Evolutionary conservation across 2,329 filamentous ascomycete species (phyloP).

Genomic region (Trichoderma asperellum): DNA sequence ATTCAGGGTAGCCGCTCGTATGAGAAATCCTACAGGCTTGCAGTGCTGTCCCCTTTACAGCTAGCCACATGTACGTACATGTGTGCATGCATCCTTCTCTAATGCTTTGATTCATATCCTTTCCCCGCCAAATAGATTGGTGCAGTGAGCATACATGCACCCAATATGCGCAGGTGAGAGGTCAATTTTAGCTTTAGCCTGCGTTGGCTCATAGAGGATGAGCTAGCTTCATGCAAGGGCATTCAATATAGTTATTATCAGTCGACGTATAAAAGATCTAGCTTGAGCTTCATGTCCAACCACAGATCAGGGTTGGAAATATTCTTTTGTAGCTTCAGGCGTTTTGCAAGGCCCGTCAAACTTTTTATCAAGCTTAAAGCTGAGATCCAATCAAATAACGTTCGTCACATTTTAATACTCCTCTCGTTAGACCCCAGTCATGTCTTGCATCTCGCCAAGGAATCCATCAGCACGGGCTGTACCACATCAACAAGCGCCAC

Average conservation of each 20-base stretch:
- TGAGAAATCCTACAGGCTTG: not conserved
- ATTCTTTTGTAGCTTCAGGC: not conserved
- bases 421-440: not conserved
- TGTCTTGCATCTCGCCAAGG: constrained; percentile 12
- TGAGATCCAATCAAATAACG: not conserved
- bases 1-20: not conserved
- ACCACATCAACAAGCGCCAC: not conserved
- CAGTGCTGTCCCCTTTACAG: not conserved
- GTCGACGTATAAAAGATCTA: not conserved
- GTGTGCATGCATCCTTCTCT: not conserved
- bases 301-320: not conserved
- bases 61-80: not conserved
- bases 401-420: not conserved
- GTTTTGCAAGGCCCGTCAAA: not conserved
- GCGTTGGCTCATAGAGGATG: not conserved
- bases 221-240: not conserved
- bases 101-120: not conserved
- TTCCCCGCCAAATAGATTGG: not conserved
- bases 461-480: not conserved
- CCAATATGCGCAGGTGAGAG: not conserved
- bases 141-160: not conserved
- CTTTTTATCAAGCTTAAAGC: not conserved
- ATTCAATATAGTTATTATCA: too few species aligned
- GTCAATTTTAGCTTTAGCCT: not conserved
- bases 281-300: not conserved